A percentile compares a stretch with the other conserved stretches of the same genome.
These are phyloP conservation scores for Paramyrothecium sp. DNA, from an alignment of 2,329 filamentous ascomycete species.

Conservation along the genomic window DNA sequence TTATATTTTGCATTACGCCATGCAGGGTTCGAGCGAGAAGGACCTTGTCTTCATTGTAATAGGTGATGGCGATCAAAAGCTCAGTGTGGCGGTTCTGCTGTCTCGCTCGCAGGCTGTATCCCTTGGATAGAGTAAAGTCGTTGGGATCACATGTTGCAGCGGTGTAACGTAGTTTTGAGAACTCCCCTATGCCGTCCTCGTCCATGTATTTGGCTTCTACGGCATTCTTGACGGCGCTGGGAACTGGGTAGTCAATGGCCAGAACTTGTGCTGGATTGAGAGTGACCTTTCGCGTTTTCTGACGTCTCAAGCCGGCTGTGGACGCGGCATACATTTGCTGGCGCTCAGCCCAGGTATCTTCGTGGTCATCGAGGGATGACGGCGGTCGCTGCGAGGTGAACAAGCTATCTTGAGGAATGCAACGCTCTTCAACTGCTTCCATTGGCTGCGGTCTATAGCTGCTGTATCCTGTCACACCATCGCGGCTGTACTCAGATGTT, in stretches of 20 bases:
- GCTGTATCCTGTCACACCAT: background rate
- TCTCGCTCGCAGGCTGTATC: background rate
- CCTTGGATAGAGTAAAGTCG: background rate
- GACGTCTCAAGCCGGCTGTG: background rate
- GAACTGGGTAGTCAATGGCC: background rate
- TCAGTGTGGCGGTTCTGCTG: background rate
- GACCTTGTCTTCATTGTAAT: background rate
- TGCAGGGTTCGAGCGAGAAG: background rate
- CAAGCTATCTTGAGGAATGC: background rate
- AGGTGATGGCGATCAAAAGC: background rate
- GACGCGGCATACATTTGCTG: background rate
- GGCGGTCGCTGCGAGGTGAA: background rate
- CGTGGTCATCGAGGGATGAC: background rate
- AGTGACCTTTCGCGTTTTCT: background rate
- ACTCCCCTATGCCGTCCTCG: background rate
- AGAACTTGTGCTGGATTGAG: background rate
- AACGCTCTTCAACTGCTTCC: background rate
- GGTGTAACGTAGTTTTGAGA: background rate
- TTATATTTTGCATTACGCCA: background rate
- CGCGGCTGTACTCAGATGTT: background rate
- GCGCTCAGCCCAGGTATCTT: background rate
- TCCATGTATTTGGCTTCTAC: background rate
- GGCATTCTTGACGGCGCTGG: background rate
- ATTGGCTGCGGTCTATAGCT: background rate
- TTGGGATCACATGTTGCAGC: background rate